Percentiles rank a stretch among this genome's conserved stretches.
phyloP scores from a whole-genome alignment of 2,329 filamentous ascomycete species.

The Cladosporium velox region DNA sequence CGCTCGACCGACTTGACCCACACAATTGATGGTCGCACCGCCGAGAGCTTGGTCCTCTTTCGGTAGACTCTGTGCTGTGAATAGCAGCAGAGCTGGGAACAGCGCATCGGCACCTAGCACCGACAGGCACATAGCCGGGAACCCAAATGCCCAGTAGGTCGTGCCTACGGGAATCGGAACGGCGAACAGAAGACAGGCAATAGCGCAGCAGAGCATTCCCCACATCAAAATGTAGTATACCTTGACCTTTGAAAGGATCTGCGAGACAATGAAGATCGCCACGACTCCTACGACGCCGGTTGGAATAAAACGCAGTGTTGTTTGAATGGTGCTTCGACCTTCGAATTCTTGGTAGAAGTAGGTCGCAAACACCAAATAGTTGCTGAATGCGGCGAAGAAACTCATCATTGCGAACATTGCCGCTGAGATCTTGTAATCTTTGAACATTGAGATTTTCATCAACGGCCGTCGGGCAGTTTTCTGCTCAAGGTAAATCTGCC shows the following conservation, averaged over 20 bases:
- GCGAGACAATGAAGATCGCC: conserved; percentile 59
- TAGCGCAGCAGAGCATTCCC: conserved; percentile 58
- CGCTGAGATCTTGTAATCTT: conserved; percentile 60
- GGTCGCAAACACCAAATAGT: conserved; percentile 67
- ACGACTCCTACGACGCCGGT: conserved; percentile 62
- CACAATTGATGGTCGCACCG: conserved; percentile 67
- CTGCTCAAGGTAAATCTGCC: conserved; percentile 63
- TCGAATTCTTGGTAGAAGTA: conserved; percentile 71
- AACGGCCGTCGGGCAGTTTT: conserved; percentile 55
- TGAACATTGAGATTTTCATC: conserved; percentile 68
- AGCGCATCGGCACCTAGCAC: conserved; percentile 68
- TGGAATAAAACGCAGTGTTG: conserved; percentile 68
- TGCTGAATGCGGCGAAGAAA: conserved; percentile 69
- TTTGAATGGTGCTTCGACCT: conserved; percentile 62
- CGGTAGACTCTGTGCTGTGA: conserved; percentile 64
- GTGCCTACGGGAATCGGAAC: conserved; percentile 62
- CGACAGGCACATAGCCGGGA: conserved; percentile 66
- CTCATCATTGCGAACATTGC: conserved; percentile 66
- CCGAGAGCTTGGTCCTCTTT: conserved; percentile 67
- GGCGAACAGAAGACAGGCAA: conserved; percentile 63
- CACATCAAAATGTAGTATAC: conserved; percentile 60
- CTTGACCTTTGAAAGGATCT: conserved; percentile 59
- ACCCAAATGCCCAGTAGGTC: conserved; percentile 67
- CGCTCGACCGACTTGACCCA: conserved; percentile 65
- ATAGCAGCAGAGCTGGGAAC: conserved; percentile 66